Evolutionary conservation across 495 filamentous ascomycete species (phyloP), one percentile per base, ranked within the genome.

Genomic region (Tetracladium setigerum): DNA sequence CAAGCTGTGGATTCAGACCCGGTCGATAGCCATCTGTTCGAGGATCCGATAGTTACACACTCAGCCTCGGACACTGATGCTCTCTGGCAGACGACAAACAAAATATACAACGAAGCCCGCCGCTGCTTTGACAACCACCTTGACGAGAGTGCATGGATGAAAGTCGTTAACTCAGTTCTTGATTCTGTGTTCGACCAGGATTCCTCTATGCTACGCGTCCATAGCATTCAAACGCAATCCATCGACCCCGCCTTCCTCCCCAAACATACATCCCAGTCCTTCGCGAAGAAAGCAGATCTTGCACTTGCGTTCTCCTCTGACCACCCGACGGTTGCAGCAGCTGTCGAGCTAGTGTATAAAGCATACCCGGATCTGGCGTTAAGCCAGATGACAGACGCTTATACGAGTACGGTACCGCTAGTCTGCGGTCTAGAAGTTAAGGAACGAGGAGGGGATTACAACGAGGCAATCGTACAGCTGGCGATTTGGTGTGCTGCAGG

Each of bases 301-400:
- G 49, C 49, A 16, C 42, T 52, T 14, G 41, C 49, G 22, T 52
- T 52, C 30, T 46, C 49, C 27, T 35, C 36, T 13, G 33, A 52
- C 1, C 22, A 46, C 34, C 49, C 49, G 31, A 30, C 32, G 12
- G 47, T 49, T 43, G 27, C 7, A 43, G 19, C 33, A 8, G 34
- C 36, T 46, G 12, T 53, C 18, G 30, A 43, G 38, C 43, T 36
- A 1, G 33, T 53, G 9, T 12, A 47, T 2, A 36, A 31, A 17
- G 36, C 50, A 30, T 17, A 42, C 30, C 39, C 46, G 27, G 46
- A 42, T 14, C 33, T 46, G n/a, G 36, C 40, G 34, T 41, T 54
- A 11, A 54, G 51, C 30, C 46, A 54, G 24, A 54, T 49, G 41
- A 54, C 46, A 7, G 45, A 54, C 24, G 46, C 51, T 30, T 54